Percentiles rank a stretch among this genome's conserved stretches.
phyloP scores from a whole-genome alignment of 768 basidiomycete genomes.

The Piloderma croceum region DNA sequence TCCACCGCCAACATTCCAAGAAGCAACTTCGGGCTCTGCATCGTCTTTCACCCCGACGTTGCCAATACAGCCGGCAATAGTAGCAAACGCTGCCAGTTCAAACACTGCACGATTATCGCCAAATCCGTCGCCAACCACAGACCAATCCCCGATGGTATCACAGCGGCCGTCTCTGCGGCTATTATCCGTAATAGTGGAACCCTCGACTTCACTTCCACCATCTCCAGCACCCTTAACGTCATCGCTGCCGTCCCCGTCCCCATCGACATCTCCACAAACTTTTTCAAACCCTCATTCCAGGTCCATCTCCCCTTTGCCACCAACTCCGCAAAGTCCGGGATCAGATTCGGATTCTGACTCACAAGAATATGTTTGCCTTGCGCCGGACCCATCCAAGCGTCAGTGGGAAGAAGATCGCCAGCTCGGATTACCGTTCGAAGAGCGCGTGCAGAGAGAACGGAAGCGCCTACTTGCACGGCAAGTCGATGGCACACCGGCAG shows the following conservation, averaged over 20 bases:
- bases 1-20: slow-evolving; percentile 72
- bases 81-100: too few species aligned
- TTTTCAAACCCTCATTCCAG: slow-evolving; percentile 8
- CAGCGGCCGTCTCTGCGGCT: too few species aligned
- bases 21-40: slow-evolving; percentile 50
- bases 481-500: too few species aligned
- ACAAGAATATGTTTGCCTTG: too few species aligned
- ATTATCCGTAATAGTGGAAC: too few species aligned
- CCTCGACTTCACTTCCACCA: slow-evolving; percentile 5
- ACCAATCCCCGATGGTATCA: too few species aligned
- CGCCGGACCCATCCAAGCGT: slow-evolving; percentile 35
- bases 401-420: slow-evolving; percentile 40
- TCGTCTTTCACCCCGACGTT: slow-evolving; percentile 35
- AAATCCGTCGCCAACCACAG: slow-evolving; percentile 23
- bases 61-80: too few species aligned
- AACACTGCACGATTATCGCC: too few species aligned
- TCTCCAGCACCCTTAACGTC: slow-evolving; percentile 11
- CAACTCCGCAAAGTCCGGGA: slow-evolving; percentile 9
- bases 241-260: slow-evolving; percentile 10
- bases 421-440: slow-evolving; percentile 37
- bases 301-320: slow-evolving; percentile 3
- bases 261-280: slow-evolving; percentile 9
- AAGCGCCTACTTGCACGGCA: slow-evolving; percentile 7
- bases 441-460: slow-evolving; percentile 34
- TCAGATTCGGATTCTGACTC: slow-evolving; percentile 35